Base-by-base conservation (phyloP, 2,329 filamentous ascomycete species). In the Pyrenochaeta sp. region DNA sequence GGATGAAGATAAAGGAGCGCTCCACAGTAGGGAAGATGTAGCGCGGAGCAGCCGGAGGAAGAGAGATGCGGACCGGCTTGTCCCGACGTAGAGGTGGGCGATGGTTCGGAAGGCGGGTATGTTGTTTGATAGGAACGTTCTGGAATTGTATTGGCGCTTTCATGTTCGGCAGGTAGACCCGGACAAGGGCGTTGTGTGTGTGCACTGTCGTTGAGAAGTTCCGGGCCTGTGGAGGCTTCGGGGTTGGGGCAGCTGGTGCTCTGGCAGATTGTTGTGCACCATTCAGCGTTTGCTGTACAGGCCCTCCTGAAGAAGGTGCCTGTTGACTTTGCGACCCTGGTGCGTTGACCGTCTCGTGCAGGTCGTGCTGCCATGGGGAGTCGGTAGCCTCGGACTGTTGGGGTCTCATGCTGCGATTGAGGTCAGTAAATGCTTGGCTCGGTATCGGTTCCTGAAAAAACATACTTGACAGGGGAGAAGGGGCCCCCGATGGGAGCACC, bases 1-100 rank as follows among this genome's bases (percentile, higher is more conserved):
- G 94, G 48, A 99, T 99, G 74, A 99, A 99, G 61, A 96, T 96
- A 71, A 99, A 99, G 0, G 94, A 97, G 54, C 94, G 81, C 61
- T 96, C 92, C 32, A 83, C 80, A 2, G 91, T 88, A 5, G 94
- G 94, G 72, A 94, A 96, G 48, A 96, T 92, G 71, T 96, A 96
- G 51, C 89, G 85, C 23, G 90, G 89, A 9, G 84, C 78, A 52
- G 88, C 82, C 19, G 88, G 81, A 2, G 94, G 93, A 28, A 99
- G 79, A 7, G 91, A 96, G 57, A 99, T 90, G 36, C 94, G 87
- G 27, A 97, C 94, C 6, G 94, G 94, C 69, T 97, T 99, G 75
- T 99, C 94, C 60, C 94, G 87, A 51, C 94, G 88, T 35, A 99
- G 81, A 37, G 94, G 94, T 14, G 94, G 94, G 15, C 94, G 86